phyloP scores from a whole-genome alignment of 257 asterid genomes.

The Ophiorrhiza pumila region DNA sequence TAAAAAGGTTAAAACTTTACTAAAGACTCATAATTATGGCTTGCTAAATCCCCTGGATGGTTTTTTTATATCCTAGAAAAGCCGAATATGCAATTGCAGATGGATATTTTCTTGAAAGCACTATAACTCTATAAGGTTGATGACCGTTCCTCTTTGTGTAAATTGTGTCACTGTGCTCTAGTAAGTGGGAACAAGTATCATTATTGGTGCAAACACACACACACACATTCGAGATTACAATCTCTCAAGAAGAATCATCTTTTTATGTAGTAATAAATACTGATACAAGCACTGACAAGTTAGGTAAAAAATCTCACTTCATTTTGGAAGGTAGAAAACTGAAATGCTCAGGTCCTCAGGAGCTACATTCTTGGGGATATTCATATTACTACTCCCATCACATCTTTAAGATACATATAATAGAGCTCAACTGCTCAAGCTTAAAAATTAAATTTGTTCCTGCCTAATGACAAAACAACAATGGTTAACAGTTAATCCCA shows the following conservation, averaged over 20 bases:
- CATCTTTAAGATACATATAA: neutral
- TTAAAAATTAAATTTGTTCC: neutral
- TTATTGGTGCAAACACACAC: neutral
- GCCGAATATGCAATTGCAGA: neutral
- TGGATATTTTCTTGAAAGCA: neutral
- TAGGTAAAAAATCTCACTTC: neutral
- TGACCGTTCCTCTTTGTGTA: neutral
- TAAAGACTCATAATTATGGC: constrained; percentile 3
- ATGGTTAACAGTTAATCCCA: neutral
- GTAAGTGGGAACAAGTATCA: neutral
- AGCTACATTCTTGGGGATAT: neutral
- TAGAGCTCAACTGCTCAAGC: neutral
- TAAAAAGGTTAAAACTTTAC: constrained; percentile 4
- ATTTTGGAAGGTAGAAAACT: neutral
- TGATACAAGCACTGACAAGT: neutral
- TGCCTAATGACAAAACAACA: neutral
- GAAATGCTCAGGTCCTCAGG: neutral
- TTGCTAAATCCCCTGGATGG: neutral
- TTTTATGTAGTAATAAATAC: neutral
- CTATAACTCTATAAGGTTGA: no score
- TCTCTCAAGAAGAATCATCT: neutral
- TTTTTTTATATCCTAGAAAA: no score
- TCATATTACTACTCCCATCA: neutral
- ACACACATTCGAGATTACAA: neutral
- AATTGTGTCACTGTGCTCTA: neutral